These are phyloP conservation scores for Punica granatum DNA, from an alignment of 345 rosid genomes.

Conservation along the genomic window DNA sequence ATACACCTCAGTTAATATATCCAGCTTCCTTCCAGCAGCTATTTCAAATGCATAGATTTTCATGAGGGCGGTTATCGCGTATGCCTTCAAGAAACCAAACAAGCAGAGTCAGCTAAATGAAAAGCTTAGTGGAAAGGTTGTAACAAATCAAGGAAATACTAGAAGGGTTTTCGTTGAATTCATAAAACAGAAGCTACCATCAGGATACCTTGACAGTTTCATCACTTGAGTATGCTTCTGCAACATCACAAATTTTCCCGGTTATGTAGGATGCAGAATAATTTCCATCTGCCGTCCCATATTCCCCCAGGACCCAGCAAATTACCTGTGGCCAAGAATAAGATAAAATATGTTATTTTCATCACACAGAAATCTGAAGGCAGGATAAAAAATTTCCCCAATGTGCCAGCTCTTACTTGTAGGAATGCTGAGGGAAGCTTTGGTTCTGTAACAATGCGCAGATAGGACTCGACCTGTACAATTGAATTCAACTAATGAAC, in stretches of 20 bases:
- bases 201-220: constrained; percentile 86
- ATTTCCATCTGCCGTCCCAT: constrained; percentile 81
- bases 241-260: constrained; percentile 92
- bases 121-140: not conserved
- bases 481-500: not conserved
- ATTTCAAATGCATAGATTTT: constrained; percentile 84
- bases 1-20: constrained; percentile 89
- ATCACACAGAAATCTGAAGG: not conserved
- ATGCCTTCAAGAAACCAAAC: constrained; percentile 52
- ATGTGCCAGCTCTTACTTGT: constrained; percentile 41
- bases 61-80: constrained; percentile 87
- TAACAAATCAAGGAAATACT: not conserved
- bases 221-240: constrained; percentile 91
- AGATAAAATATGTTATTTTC: constrained; percentile 1
- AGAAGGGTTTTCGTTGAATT: not conserved
- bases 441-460: constrained; percentile 82
- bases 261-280: constrained; percentile 74
- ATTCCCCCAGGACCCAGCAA: constrained; percentile 98
- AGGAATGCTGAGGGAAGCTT: constrained; percentile 95
- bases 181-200: not conserved
- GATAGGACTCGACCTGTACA: constrained; percentile 82
- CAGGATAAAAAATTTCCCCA: constrained; percentile 12
- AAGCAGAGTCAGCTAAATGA: not conserved
- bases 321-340: constrained; percentile 44
- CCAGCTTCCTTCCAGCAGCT: constrained; percentile 78